Base-by-base conservation (phyloP, 2,329 filamentous ascomycete species). In the Biscogniauxia marginata region DNA sequence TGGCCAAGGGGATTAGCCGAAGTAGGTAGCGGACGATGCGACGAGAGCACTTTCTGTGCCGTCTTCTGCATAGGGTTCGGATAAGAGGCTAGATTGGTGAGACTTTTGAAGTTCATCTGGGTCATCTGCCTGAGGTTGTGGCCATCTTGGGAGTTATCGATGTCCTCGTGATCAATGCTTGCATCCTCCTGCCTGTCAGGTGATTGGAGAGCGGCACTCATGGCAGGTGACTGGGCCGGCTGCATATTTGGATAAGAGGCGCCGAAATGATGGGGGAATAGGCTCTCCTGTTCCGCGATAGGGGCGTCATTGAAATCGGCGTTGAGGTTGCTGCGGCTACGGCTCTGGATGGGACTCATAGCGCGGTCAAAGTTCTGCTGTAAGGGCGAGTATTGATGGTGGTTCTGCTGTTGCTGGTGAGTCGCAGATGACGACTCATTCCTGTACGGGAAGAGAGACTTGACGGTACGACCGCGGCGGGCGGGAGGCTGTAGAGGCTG, bases 351-450 rank as follows among this genome's bases (percentile, higher is more conserved):
- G 21, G 79, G 80, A 53, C 74, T 81, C 47, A 78, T 63, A 21
- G 80, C 79, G 52, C 80, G 77, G 56, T 83, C 79, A 63, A 77
- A 76, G 61, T 83, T 83, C 60, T 84, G 79, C 65, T 82, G 80
- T 23, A 84, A 70, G 20, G 80, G 80, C 3, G 76, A 77, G 59
- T 83, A 83, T 54, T 78, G 74, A 43, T 77, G 74, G 18, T 69
- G 70, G 45, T 54, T 21, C 48, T 53, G 61, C 58, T 61, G 46
- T 64, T 57, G 11, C 64, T 55, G 19, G 66, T 54, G 19, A 64
- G 59, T 45, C 59, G 59, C 39, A 9, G 65, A 64, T 21, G 63
- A 60, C 21, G 62, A 59, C 16, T 66, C 55, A 18, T 60, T 62
- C 34, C 64, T 64, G 67, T 51, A 79, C 54, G 34, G 67, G 64